Conservation (phyloP, 1,284 basidiomycete genomes). For the Cystobasidium slooffiae region DNA sequence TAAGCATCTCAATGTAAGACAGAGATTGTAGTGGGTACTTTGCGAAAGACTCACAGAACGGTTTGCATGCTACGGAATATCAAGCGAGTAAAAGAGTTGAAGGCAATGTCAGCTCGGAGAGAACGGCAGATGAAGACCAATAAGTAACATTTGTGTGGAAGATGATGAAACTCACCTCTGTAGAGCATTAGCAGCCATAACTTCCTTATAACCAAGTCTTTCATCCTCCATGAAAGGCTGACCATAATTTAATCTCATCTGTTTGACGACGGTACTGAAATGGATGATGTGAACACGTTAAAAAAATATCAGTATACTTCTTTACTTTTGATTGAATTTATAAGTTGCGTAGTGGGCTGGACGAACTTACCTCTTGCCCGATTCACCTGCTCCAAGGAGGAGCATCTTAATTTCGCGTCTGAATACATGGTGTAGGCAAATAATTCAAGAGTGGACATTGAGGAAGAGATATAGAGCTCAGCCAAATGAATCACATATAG, state of each 20-base stretch:
- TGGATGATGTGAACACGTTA: not conserved
- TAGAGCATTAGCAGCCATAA: slow-evolving; percentile 43
- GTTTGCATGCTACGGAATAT: slow-evolving; percentile 26
- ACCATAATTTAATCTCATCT: slow-evolving; percentile 44
- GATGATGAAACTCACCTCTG: slow-evolving; percentile 10
- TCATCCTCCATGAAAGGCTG: slow-evolving; percentile 41
- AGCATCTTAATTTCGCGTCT: slow-evolving; percentile 44
- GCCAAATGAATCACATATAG: no score
- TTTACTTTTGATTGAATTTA: not conserved
- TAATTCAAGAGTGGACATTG: not conserved
- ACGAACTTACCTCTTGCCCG: slow-evolving; percentile 19
- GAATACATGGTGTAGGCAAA: not conserved
- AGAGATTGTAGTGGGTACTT: not conserved
- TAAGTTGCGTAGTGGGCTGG: not conserved
- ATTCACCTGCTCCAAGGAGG: slow-evolving; percentile 42
- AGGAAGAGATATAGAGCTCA: no score
- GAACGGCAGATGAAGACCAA: not conserved
- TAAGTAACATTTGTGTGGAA: not conserved
- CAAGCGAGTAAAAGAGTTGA: not conserved
- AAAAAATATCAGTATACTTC: not conserved
- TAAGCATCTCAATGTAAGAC: not conserved
- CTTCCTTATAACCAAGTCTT: slow-evolving; percentile 35
- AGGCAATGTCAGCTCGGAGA: not conserved
- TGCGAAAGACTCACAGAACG: slow-evolving; percentile 11
- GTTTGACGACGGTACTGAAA: slow-evolving; percentile 43